Evolutionary conservation across 345 rosid species (phyloP).

Genomic region (Citrus medica): DNA sequence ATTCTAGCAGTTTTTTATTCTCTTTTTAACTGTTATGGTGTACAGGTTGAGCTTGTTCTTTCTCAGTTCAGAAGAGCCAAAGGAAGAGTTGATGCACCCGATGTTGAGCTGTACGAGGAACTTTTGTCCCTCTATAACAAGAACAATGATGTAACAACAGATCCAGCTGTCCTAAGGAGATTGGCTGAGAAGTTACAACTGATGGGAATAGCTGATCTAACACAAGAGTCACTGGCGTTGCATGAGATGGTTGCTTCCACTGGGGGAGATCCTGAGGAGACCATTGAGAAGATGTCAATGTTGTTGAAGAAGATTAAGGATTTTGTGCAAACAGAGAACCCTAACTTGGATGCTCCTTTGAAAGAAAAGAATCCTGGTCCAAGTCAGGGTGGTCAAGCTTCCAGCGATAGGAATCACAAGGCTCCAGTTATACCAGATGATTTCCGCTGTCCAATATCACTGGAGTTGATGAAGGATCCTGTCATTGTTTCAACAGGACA

Average conservation of each 20-base stretch:
- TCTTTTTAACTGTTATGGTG: constrained; percentile 8
- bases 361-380: constrained; percentile 39
- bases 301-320: constrained; percentile 76
- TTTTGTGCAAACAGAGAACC: constrained; percentile 76
- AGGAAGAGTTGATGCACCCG: constrained; percentile 70
- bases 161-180: constrained; percentile 53
- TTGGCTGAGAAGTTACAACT: constrained; percentile 70
- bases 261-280: constrained; percentile 73
- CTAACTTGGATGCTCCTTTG: constrained; percentile 42
- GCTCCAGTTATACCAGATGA: constrained; percentile 81
- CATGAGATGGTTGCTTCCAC: constrained; percentile 75
- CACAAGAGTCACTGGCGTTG: constrained; percentile 86
- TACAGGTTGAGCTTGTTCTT: constrained; percentile 86
- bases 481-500: constrained; percentile 97
- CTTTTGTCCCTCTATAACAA: constrained; percentile 58
- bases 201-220: constrained; percentile 69
- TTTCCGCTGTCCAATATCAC: constrained; percentile 95
- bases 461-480: constrained; percentile 97
- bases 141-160: constrained; percentile 40
- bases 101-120: constrained; percentile 57
- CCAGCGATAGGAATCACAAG: constrained; percentile 54
- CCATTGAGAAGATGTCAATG: constrained; percentile 86
- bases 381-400: constrained; percentile 54
- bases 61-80: constrained; percentile 86
- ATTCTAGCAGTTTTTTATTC: not conserved